Conservation (phyloP, 768 basidiomycete species). For the Hericium coralloides region DNA sequence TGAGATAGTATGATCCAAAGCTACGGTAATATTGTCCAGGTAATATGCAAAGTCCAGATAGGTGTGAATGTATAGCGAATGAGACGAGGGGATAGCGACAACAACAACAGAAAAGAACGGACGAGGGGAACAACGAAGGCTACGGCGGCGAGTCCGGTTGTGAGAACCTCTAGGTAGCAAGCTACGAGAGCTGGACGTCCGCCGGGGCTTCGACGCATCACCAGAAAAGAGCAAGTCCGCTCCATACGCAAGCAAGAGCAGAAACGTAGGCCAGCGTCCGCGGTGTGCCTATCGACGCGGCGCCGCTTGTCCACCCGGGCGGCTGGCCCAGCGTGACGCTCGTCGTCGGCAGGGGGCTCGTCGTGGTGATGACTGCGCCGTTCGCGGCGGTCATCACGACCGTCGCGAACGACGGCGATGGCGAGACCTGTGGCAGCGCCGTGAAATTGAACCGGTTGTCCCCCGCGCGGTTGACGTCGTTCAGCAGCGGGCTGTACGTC, state of each 20-base stretch:
- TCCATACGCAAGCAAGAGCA: neutral
- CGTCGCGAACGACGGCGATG: conserved; percentile 43
- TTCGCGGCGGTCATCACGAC: conserved; percentile 45
- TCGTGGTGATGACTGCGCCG: conserved; percentile 45
- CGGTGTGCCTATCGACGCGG: neutral
- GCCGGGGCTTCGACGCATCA: no score
- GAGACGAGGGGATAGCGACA: neutral
- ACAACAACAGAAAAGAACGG: neutral
- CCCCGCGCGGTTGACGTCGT: conserved; percentile 2
- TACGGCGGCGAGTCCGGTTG: no score
- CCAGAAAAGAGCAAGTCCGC: neutral
- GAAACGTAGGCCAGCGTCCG: neutral
- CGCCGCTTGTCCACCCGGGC: conserved; percentile 32
- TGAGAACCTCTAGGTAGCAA: no score
- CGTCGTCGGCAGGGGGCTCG: conserved; percentile 36
- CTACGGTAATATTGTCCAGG: neutral
- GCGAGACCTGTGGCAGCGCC: conserved; percentile 50
- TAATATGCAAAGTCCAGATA: neutral
- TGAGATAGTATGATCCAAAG: no score
- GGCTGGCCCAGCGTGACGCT: conserved; percentile 54
- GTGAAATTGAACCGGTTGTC: conserved; percentile 28
- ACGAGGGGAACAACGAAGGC: neutral
- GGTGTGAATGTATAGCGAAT: neutral
- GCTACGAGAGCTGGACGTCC: no score
- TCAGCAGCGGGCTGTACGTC: conserved; percentile 56